Evolutionary conservation across 805 yeast genomes (phyloP).

Genomic region (Ogataea salicorniae): DNA sequence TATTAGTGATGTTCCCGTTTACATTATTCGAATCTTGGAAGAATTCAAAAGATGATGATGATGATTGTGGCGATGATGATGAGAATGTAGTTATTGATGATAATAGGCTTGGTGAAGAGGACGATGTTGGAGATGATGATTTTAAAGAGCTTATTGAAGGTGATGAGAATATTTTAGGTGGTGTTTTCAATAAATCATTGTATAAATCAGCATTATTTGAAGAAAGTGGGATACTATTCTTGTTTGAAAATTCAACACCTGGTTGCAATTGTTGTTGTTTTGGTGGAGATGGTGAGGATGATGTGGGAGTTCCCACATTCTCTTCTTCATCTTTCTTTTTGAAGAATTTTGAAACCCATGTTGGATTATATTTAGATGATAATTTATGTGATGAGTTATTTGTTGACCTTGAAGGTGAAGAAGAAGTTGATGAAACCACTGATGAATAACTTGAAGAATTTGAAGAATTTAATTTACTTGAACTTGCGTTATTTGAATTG

Average conservation of each 20-base stretch:
- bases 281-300: background rate
- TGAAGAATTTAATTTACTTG: background rate
- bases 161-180: constrained; percentile 15
- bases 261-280: background rate
- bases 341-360: constrained; percentile 26
- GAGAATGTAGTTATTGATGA: constrained; percentile 21
- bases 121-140: constrained; percentile 16
- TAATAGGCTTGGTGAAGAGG: constrained; percentile 27
- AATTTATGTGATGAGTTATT: constrained; percentile 2
- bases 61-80: constrained; percentile 30
- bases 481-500: constrained; percentile 5
- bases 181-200: constrained; percentile 8
- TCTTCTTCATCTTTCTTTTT: constrained; percentile 15
- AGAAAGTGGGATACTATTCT: background rate
- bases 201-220: background rate
- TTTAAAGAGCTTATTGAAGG: constrained; percentile 19
- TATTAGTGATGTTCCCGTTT: constrained; percentile 9
- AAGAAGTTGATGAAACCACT: constrained; percentile 3
- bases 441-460: background rate
- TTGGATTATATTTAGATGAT: constrained; percentile 11
- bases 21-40: constrained; percentile 9
- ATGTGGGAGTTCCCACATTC: background rate
- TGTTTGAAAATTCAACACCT: background rate
- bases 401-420: constrained; percentile 5
- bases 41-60: constrained; percentile 21